Conservation (phyloP, 2,329 filamentous ascomycete species). For the Fusarium veterinarium region DNA sequence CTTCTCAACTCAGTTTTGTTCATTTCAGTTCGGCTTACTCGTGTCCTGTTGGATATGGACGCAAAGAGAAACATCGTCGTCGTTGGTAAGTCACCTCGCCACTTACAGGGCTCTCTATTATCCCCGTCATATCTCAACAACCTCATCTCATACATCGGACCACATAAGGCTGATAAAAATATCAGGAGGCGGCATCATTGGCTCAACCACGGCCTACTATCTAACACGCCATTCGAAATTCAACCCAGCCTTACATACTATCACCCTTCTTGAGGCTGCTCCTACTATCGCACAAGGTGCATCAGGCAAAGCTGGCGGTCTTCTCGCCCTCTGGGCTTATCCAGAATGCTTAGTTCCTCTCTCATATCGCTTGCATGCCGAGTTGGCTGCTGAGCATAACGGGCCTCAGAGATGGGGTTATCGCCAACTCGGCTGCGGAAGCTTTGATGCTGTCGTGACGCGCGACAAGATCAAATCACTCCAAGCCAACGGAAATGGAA, state of each 20-base stretch:
- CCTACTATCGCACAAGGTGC: conserved; percentile 87
- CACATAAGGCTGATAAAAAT: conserved; percentile 17
- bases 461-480: conserved; percentile 50
- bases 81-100: conserved; percentile 53
- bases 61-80: conserved; percentile 61
- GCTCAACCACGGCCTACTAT: conserved; percentile 90
- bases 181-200: conserved; percentile 90
- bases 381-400: conserved; percentile 85
- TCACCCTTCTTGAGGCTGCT: conserved; percentile 89
- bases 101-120: neutral
- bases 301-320: conserved; percentile 92
- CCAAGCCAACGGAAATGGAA: conserved; percentile 35
- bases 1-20: neutral
- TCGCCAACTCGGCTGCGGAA: conserved; percentile 79
- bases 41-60: conserved; percentile 45
- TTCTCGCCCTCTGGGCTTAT: conserved; percentile 93
- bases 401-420: conserved; percentile 89
- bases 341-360: conserved; percentile 85
- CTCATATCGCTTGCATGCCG: conserved; percentile 83
- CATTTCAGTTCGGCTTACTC: neutral
- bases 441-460: conserved; percentile 56
- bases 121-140: neutral
- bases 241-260: conserved; percentile 77
- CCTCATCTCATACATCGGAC: conserved; percentile 4
- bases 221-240: conserved; percentile 87